phyloP scores from a whole-genome alignment of 2,329 filamentous ascomycete species.

The Cladosporium sp. region DNA sequence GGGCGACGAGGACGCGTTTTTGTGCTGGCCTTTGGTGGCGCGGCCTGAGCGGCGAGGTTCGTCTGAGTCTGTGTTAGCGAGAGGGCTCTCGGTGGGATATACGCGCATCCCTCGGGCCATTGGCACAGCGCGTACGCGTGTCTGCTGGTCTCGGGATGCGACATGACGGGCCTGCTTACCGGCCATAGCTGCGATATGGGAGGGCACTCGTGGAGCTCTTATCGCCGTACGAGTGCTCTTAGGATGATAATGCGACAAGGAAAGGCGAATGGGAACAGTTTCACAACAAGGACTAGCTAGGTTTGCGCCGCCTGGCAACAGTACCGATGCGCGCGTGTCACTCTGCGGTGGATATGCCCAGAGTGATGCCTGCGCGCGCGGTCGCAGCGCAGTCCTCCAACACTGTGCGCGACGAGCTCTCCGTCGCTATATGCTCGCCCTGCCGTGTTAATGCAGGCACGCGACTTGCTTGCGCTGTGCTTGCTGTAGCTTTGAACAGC shows the following conservation, averaged over 20 bases:
- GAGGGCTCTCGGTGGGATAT: background rate
- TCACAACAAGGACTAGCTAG: conserved; percentile 18
- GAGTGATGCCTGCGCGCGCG: conserved; percentile 1
- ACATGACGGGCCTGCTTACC: conserved; percentile 15
- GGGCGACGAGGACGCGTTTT: conserved; percentile 68
- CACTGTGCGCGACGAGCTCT: conserved; percentile 2
- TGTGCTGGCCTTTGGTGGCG: conserved; percentile 94
- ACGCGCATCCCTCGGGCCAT: conserved; percentile 3
- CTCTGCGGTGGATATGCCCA: background rate
- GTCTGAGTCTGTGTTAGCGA: conserved; percentile 45
- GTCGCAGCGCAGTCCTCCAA: conserved; percentile 13
- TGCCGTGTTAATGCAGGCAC: background rate
- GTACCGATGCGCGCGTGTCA: conserved; percentile 2
- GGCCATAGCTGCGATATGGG: conserved; percentile 9
- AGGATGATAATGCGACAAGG: background rate
- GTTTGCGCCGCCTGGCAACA: conserved; percentile 13
- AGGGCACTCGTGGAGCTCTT: background rate
- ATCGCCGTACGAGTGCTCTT: conserved; percentile 1
- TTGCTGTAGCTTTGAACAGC: background rate
- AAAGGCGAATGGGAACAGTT: conserved; percentile 16
- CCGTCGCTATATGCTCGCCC: conserved; percentile 1
- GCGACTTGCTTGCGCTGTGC: conserved; percentile 1
- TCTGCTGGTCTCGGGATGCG: background rate
- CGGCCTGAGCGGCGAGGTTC: conserved; percentile 93
- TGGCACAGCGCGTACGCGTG: conserved; percentile 5